A percentile compares a stretch with the other conserved stretches of the same genome.
phyloP scores from a whole-genome alignment of 176 grass and related monocot genomes.

The Cenchrus americanus region DNA sequence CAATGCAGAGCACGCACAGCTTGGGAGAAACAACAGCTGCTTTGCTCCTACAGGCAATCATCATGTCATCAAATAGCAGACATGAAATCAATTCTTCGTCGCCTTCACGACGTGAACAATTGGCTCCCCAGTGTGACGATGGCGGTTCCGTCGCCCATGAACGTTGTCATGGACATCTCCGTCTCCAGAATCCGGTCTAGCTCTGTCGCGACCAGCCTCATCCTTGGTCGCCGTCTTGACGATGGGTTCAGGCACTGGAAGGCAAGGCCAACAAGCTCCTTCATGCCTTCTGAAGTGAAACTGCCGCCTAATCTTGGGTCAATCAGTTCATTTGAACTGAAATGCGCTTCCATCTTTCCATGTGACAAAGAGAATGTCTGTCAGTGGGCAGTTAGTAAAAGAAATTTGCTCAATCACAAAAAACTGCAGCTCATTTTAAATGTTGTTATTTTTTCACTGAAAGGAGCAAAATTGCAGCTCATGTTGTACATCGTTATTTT shows the following conservation, averaged over 20 bases:
- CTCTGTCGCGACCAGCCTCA: conserved; percentile 62
- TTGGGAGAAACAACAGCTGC: conserved; percentile 51
- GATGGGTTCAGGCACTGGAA: conserved; percentile 82
- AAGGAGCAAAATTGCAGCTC: conserved; percentile 1
- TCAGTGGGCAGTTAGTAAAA: conserved; percentile 36
- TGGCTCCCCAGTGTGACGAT: conserved; percentile 95
- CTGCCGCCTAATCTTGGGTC: conserved; percentile 75
- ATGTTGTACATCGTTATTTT: conserved; percentile 18
- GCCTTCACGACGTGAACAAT: conserved; percentile 71
- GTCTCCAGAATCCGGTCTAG: conserved; percentile 85
- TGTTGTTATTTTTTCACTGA: conserved; percentile 25
- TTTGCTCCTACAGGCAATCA: conserved; percentile 41
- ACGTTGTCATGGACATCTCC: conserved; percentile 84
- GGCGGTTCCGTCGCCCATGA: conserved; percentile 93
- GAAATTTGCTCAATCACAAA: conserved; percentile 12
- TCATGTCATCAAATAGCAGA: conserved; percentile 70
- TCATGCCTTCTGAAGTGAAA: conserved; percentile 94
- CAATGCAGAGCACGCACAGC: conserved; percentile 52
- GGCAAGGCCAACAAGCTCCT: conserved; percentile 65
- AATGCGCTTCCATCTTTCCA: conserved; percentile 72
- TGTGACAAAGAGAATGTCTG: conserved; percentile 35
- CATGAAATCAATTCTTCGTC: conserved; percentile 47
- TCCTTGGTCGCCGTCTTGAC: conserved; percentile 67
- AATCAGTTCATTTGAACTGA: conserved; percentile 67
- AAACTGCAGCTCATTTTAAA: conserved; percentile 16